Base-by-base conservation (phyloP, 2,329 filamentous ascomycete species). In the Geosmithia putterillii region DNA sequence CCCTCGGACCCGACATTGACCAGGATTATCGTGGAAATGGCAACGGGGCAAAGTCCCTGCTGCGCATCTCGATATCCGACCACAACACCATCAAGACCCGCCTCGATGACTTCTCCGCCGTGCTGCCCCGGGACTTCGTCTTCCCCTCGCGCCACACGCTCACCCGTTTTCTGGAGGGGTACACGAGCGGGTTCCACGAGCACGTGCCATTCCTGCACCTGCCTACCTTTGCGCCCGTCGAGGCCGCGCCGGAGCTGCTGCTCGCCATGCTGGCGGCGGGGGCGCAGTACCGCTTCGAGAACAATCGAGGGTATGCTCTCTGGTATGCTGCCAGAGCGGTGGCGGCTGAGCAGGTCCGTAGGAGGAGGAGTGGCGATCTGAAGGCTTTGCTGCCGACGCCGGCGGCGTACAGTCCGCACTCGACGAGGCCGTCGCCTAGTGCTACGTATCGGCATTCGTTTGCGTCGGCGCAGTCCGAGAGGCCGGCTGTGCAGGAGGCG, bases 131-230 rank as follows among this genome's bases (percentile, higher is more conserved):
- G 42, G 76, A 78, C 50, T 86, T 86, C 49, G 70, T 76, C 3
- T 74, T 86, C 41, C 81, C 82, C 1, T 84, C 81, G 4, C 72
- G 81, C 3, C 73, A 84, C 50, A 83, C 82, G 0, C 57, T 86
- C 22, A 79, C 77, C 3, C 65, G 82, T 28, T 86, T 85, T 48
- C 60, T 86, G 25, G 79, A 83, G 46, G 81, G 80, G 1, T 86
- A 84, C 51, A 73, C 84, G 43, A 75, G 71, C 45, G 80, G 81
- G 0, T 84, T 86, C 45, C 70, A 75, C 44, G 70, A 73, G 42
- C 67, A 73, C 46, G 54, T 74, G 1, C 71, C 71, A 1, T 70
- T 86, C 47, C 63, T 86, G 22, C 82, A 87, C 54, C 62, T 84
- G 5, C 76, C 82, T 0, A 85, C 81, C 0, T 66, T 86, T 40